Evolutionary conservation across 805 yeast genomes (phyloP).

Genomic region (Candida boidinii): DNA sequence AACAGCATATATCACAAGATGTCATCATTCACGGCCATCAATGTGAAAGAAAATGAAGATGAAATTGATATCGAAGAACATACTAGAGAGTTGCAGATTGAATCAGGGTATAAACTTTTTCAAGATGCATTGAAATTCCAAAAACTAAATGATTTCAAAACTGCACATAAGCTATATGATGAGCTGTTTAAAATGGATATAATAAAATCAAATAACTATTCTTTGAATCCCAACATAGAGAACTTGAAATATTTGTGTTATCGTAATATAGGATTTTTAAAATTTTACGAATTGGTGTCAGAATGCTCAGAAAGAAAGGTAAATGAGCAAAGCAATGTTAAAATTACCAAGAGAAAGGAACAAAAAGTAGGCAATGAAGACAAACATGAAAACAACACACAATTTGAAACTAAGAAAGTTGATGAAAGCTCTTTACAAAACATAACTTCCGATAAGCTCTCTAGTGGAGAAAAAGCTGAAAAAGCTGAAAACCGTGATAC

Average conservation of each 20-base stretch:
- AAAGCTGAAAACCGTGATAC: too few species aligned
- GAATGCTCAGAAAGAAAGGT: background rate
- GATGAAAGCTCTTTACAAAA: too few species aligned
- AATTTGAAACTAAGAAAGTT: too few species aligned
- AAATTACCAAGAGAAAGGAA: background rate
- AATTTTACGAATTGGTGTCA: slow-evolving; percentile 32
- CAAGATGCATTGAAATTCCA: slow-evolving; percentile 63
- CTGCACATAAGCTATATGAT: slow-evolving; percentile 49
- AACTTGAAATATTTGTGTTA: slow-evolving; percentile 68
- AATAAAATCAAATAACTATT: slow-evolving; percentile 32
- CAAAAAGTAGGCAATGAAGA: background rate
- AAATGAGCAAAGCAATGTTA: background rate
- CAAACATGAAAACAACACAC: slow-evolving; percentile 1
- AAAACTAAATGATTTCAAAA: slow-evolving; percentile 34
- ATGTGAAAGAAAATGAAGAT: slow-evolving; percentile 67
- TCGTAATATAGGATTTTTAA: slow-evolving; percentile 74
- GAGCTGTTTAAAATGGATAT: slow-evolving; percentile 64
- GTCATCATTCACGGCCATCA: slow-evolving; percentile 76
- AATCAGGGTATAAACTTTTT: slow-evolving; percentile 72
- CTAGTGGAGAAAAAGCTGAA: too few species aligned
- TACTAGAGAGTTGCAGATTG: slow-evolving; percentile 84
- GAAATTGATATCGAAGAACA: slow-evolving; percentile 81
- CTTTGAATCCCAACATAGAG: slow-evolving; percentile 56
- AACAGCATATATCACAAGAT: slow-evolving; percentile 6
- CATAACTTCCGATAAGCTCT: too few species aligned